These are phyloP conservation scores for Pseudonitzschia pungens DNA, from an alignment of 108 stramenopile species.

Conservation along the genomic window DNA sequence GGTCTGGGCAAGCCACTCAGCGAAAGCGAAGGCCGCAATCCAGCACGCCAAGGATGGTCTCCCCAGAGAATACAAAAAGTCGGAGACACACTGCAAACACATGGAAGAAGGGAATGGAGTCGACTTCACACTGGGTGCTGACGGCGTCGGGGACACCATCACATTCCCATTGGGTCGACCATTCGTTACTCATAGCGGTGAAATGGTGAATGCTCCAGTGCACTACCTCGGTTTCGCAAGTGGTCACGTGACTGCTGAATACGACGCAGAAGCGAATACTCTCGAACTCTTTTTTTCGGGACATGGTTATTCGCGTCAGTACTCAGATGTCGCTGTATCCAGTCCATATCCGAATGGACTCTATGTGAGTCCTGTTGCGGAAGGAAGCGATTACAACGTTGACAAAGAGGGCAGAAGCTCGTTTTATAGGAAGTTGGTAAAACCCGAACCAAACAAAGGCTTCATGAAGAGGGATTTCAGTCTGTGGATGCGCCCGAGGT, in stretches of 20 bases:
- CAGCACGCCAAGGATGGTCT: not conserved
- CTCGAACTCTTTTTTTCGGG: not conserved
- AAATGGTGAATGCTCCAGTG: conserved; percentile 8
- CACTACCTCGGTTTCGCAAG: not conserved
- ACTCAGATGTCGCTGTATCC: not conserved
- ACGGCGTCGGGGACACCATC: not conserved
- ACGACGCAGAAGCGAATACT: not conserved
- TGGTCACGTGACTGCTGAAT: conserved; percentile 1
- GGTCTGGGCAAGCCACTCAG: not conserved
- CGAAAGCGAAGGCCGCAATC: not conserved
- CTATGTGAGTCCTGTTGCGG: conserved; percentile 6
- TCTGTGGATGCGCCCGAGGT: not conserved
- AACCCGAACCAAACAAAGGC: too few species aligned
- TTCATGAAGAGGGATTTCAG: not conserved
- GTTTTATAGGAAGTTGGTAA: not conserved
- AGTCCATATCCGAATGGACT: not conserved
- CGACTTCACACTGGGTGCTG: not conserved
- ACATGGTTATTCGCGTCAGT: not conserved
- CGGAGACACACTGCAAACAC: not conserved
- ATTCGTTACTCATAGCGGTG: not conserved
- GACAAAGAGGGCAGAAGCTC: not conserved
- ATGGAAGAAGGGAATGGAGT: not conserved
- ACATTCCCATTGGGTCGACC: conserved; percentile 9
- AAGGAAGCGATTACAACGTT: conserved; percentile 1
- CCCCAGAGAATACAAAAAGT: not conserved